These are phyloP conservation scores for Tricholoma bakamatsutake DNA, from an alignment of 768 basidiomycete species.

Conservation along the genomic window DNA sequence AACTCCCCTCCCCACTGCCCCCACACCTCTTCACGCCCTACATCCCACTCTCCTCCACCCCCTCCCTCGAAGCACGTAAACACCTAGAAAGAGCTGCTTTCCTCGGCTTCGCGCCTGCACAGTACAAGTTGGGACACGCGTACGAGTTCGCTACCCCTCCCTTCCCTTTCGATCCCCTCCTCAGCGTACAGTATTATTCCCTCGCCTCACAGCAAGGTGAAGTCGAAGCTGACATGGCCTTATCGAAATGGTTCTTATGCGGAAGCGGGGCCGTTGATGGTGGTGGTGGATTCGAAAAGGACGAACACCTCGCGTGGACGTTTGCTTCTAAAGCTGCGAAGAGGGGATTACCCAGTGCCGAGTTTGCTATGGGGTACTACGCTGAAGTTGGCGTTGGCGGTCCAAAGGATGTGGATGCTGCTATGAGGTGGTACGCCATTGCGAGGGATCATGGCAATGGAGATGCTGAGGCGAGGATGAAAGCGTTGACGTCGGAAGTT, in stretches of 20 bases:
- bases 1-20: conserved; percentile 45
- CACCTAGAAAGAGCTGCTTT: conserved; percentile 83
- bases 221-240: conserved; percentile 92
- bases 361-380: conserved; percentile 97
- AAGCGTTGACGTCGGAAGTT: conserved; percentile 55
- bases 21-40: conserved; percentile 44
- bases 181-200: conserved; percentile 87
- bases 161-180: conserved; percentile 81
- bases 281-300: conserved; percentile 69
- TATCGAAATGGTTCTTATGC: conserved; percentile 96
- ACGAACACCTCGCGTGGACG: conserved; percentile 77
- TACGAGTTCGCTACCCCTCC: conserved; percentile 89
- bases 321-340: conserved; percentile 86
- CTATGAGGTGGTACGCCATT: conserved; percentile 73
- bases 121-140: conserved; percentile 89
- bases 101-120: conserved; percentile 78
- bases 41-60: conserved; percentile 44
- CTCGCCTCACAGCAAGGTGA: conserved; percentile 83
- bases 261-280: conserved; percentile 43
- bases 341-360: conserved; percentile 73
- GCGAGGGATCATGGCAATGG: conserved; percentile 73
- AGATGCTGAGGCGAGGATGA: conserved; percentile 73
- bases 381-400: conserved; percentile 88
- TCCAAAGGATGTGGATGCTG: conserved; percentile 50
- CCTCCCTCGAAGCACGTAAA: conserved; percentile 58